Conservation (phyloP, 139 green algal genomes). For the Mesotaenium endlicherianum region DNA sequence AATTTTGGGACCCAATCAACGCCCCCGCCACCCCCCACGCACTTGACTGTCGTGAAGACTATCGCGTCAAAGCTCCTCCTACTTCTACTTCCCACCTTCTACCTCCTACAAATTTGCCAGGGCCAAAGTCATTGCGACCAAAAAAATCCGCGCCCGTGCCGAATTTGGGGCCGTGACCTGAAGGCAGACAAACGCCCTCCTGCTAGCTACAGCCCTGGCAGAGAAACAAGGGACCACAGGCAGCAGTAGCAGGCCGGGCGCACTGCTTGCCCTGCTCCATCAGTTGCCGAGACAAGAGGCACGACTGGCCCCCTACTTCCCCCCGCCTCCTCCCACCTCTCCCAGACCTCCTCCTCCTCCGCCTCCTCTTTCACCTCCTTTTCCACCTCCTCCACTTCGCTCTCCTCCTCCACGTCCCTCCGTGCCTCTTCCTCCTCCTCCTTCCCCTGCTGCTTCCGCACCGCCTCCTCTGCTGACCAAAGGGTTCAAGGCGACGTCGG, state of each 20-base stretch:
- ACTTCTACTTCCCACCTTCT: no score
- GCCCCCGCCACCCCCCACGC: no score
- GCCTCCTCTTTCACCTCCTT: background rate
- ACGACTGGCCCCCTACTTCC: background rate
- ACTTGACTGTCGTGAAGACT: no score
- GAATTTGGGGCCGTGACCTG: background rate
- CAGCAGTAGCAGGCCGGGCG: background rate
- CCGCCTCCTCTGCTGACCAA: background rate
- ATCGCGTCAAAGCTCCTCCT: no score
- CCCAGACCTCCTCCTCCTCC: background rate
- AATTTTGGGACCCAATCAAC: no score
- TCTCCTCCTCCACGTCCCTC: background rate
- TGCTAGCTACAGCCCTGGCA: background rate
- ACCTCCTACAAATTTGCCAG: no score
- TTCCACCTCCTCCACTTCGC: background rate
- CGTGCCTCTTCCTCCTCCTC: background rate
- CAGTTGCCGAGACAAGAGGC: background rate
- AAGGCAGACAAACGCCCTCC: background rate
- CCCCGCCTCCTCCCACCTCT: background rate
- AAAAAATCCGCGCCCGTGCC: background rate
- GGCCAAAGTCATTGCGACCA: background rate
- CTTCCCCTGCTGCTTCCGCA: background rate
- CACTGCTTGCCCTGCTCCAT: background rate
- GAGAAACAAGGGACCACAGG: no score
- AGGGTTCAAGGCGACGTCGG: no score